Conservation (phyloP, 139 green algal species). For the Raphidocelis subcapitata region DNA sequence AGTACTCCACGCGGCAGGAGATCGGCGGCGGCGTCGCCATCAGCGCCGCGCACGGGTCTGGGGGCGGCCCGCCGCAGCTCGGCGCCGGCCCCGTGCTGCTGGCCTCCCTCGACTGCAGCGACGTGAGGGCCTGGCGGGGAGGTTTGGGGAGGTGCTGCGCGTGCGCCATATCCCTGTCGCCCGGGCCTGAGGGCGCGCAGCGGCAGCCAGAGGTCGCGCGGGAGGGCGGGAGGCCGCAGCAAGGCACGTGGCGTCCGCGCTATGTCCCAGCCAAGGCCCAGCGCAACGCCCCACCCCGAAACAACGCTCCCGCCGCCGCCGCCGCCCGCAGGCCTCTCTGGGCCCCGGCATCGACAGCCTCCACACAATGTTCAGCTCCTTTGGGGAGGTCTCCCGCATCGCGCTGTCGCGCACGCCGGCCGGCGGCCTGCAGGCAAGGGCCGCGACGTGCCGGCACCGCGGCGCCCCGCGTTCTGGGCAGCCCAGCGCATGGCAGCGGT, state of each 20-base stretch:
- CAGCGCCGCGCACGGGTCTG: background rate
- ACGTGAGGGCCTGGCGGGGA: conserved; percentile 7
- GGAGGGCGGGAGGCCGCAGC: too few species aligned
- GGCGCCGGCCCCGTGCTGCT: conserved; percentile 45
- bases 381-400: conserved; percentile 71
- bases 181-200: too few species aligned
- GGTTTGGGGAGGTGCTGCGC: too few species aligned
- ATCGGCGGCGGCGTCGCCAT: conserved; percentile 45
- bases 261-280: too few species aligned
- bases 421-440: conserved; percentile 42
- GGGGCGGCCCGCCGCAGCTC: conserved; percentile 35
- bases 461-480: too few species aligned
- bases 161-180: too few species aligned
- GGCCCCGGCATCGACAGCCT: conserved; percentile 47
- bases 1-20: conserved; percentile 67
- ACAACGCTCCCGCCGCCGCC: too few species aligned
- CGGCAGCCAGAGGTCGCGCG: too few species aligned
- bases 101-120: conserved; percentile 51
- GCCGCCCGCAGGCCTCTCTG: conserved; percentile 11
- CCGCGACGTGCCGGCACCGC: too few species aligned
- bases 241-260: too few species aligned
- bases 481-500: too few species aligned
- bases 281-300: too few species aligned
- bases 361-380: conserved; percentile 58
- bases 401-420: conserved; percentile 62